Evolutionary conservation across 2,329 filamentous ascomycete species (phyloP).

Genomic region (Colletotrichum navitas): DNA sequence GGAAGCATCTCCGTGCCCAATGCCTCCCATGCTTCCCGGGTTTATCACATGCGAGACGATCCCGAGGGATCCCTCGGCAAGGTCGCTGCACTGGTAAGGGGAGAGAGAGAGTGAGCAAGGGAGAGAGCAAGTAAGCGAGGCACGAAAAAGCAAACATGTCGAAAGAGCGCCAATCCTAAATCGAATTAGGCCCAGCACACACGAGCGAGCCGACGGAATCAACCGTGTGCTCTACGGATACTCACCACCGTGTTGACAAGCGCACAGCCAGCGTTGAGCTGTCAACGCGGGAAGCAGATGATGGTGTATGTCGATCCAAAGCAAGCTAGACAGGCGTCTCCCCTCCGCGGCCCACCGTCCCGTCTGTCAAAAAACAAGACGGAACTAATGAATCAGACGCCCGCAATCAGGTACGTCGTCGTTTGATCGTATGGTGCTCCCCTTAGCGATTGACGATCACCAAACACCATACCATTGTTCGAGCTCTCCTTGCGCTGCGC

Average conservation of each 20-base stretch:
- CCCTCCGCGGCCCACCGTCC: neutral
- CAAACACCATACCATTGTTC: neutral
- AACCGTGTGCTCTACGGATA: no score
- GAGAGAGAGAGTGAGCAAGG: neutral
- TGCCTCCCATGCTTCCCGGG: slow-evolving; percentile 16
- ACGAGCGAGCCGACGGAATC: slow-evolving; percentile 22
- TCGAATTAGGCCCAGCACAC: slow-evolving; percentile 16
- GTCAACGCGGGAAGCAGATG: neutral
- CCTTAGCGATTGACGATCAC: slow-evolving; percentile 6
- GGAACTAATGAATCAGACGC: slow-evolving; percentile 13
- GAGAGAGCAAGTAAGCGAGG: neutral
- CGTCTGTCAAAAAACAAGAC: neutral
- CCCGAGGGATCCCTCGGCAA: neutral
- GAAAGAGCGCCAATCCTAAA: slow-evolving; percentile 19
- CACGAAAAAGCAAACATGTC: slow-evolving; percentile 32
- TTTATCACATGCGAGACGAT: slow-evolving; percentile 20
- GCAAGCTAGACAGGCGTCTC: neutral
- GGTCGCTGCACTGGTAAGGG: neutral
- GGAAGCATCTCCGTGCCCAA: neutral
- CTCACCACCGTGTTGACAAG: no score
- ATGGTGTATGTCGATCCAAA: neutral
- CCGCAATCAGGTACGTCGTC: slow-evolving; percentile 10
- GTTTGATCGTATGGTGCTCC: slow-evolving; percentile 8
- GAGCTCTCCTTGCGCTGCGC: neutral
- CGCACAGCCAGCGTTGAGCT: neutral